phyloP scores from a whole-genome alignment of 1,284 basidiomycete genomes.

The Hymenochaete sp. region DNA sequence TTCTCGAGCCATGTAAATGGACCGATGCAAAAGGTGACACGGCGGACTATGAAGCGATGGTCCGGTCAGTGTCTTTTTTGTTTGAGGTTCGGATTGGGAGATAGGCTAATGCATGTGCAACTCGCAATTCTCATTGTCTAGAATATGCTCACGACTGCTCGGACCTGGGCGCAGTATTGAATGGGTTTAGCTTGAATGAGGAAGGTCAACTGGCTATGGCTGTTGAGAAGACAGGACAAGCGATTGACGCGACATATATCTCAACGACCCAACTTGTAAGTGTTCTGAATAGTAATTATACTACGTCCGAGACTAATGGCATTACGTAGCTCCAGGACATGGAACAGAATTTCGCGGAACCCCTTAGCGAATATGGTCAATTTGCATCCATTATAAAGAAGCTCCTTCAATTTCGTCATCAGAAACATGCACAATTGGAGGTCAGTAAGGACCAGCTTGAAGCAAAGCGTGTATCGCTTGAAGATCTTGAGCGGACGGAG shows the following conservation, averaged over 20 bases:
- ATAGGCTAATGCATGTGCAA: no score
- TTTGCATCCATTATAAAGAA: conserved; percentile 94
- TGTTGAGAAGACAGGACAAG: conserved; percentile 91
- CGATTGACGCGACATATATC: conserved; percentile 90
- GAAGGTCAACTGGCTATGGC: conserved; percentile 62
- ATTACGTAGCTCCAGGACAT: conserved; percentile 72
- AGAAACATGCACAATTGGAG: conserved; percentile 97
- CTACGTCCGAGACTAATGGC: conserved; percentile 3
- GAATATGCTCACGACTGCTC: conserved; percentile 88
- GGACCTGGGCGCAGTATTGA: conserved; percentile 91
- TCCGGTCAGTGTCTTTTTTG: conserved; percentile 46
- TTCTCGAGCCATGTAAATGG: conserved; percentile 88
- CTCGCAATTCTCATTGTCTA: conserved; percentile 22
- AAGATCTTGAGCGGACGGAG: conserved; percentile 89
- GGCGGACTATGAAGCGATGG: conserved; percentile 90
- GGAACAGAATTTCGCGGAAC: conserved; percentile 91
- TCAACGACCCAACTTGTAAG: conserved; percentile 81
- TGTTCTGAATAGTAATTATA: conserved; percentile 1
- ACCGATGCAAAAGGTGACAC: conserved; percentile 93
- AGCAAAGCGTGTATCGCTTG: conserved; percentile 78
- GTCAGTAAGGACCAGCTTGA: conserved; percentile 91
- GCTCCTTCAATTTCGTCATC: conserved; percentile 89
- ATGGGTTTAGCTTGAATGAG: conserved; percentile 92
- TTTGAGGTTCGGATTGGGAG: no score
- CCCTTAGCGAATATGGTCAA: conserved; percentile 91